These are phyloP conservation scores for Pelargonium exstipulatum DNA, from an alignment of 441 rosid genomes.

Conservation along the genomic window DNA sequence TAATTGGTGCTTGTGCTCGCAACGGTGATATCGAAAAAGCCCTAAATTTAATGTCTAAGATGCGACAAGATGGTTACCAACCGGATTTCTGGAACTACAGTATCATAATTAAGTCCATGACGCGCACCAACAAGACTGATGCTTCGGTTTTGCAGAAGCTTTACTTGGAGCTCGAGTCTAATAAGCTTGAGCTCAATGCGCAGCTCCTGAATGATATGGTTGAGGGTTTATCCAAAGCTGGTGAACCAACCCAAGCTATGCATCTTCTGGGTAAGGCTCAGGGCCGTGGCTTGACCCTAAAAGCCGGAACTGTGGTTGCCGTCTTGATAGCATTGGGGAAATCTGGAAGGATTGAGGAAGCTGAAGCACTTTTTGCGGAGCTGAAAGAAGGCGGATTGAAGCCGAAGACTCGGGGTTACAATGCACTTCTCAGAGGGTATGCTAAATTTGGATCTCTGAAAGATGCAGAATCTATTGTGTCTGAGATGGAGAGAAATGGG, in stretches of 20 bases:
- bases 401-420: constrained; percentile 73
- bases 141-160: constrained; percentile 60
- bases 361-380: constrained; percentile 94
- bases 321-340: constrained; percentile 61
- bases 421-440: constrained; percentile 81
- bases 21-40: constrained; percentile 82
- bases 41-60: constrained; percentile 73
- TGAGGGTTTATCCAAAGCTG: constrained; percentile 78
- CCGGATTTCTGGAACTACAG: constrained; percentile 87
- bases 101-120: constrained; percentile 67
- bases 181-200: constrained; percentile 67
- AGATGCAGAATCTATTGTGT: constrained; percentile 71
- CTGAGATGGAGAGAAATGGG: constrained; percentile 86
- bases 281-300: constrained; percentile 63
- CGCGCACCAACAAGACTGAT: constrained; percentile 59
- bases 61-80: constrained; percentile 81
- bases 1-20: constrained; percentile 83
- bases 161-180: constrained; percentile 58
- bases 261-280: constrained; percentile 67
- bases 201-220: constrained; percentile 77
- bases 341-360: constrained; percentile 63
- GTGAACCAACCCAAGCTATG: constrained; percentile 64
- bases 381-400: constrained; percentile 66
- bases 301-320: constrained; percentile 55
- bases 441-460: constrained; percentile 65